Evolutionary conservation across 1,284 basidiomycete species (phyloP).

Genomic region (Ustilago curta): DNA sequence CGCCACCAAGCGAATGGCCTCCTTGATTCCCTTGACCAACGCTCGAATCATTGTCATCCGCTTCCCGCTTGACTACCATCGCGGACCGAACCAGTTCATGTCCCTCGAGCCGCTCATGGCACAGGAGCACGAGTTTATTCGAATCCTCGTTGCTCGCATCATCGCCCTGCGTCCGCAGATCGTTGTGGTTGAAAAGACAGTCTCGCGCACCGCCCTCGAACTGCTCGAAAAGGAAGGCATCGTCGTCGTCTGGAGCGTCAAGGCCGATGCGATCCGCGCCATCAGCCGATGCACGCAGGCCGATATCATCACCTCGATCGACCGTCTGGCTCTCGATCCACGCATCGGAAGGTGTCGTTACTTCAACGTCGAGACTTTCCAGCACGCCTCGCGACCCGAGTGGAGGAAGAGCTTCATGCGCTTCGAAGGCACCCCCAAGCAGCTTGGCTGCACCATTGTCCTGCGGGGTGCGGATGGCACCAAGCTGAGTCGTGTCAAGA

Average conservation of each 20-base stretch:
- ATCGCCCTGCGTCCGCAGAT: slow-evolving; percentile 90
- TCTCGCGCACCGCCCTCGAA: slow-evolving; percentile 90
- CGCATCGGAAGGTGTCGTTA: slow-evolving; percentile 88
- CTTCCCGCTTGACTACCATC: slow-evolving; percentile 94
- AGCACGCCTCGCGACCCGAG: slow-evolving; percentile 89
- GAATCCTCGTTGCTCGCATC: slow-evolving; percentile 88
- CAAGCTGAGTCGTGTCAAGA: slow-evolving; percentile 86
- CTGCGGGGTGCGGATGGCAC: slow-evolving; percentile 87
- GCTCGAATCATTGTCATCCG: slow-evolving; percentile 95
- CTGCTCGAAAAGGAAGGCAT: slow-evolving; percentile 88
- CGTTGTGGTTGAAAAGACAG: slow-evolving; percentile 90
- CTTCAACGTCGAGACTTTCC: slow-evolving; percentile 91
- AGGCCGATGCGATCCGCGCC: slow-evolving; percentile 85
- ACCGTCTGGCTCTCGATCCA: slow-evolving; percentile 89
- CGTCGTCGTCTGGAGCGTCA: slow-evolving; percentile 89
- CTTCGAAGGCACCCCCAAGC: slow-evolving; percentile 85
- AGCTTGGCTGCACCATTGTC: slow-evolving; percentile 93
- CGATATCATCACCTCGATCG: slow-evolving; percentile 94
- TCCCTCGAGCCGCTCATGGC: slow-evolving; percentile 90
- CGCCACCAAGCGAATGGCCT: slow-evolving; percentile 82
- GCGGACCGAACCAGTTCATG: slow-evolving; percentile 89
- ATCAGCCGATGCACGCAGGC: slow-evolving; percentile 94
- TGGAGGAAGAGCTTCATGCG: slow-evolving; percentile 95
- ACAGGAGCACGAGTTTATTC: slow-evolving; percentile 94
- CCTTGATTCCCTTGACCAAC: slow-evolving; percentile 74